Evolutionary conservation across 2,329 filamentous ascomycete species (phyloP), one percentile per base, ranked within the genome.

Genomic region (Allantophomopsis lycopodina): DNA sequence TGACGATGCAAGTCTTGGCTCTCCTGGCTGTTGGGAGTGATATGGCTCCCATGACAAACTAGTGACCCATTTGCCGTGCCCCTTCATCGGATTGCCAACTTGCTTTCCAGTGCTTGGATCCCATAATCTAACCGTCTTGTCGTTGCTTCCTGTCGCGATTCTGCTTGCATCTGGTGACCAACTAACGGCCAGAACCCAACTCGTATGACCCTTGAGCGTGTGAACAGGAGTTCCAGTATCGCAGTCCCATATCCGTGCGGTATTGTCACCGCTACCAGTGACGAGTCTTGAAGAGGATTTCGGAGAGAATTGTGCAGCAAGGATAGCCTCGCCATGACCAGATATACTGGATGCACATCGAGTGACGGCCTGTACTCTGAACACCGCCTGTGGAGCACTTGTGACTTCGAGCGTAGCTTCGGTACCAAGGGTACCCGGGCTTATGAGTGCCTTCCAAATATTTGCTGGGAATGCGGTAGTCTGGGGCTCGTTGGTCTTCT

Each of bases 21-120:
- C 76, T n/a, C 76, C 82, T 14, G 70, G 63, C 42, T 73, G 61
- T 67, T 89, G 87, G 15, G 83, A 63, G 56, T 96, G 89, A 59
- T 87, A 94, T 8, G 91, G 91, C 56, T 96, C 85, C 91, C 91
- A 98, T 0, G 82, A 76, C 36, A 95, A 66, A 53, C 76, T 86
- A 15, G 83, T 89, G 41, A 95, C 80, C 76, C 84, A 94, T 60
- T 94, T 93, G 0, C 75, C 73, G 56, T 96, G 91, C 0, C 89
- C 91, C 53, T 82, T 88, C 50, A 95, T 65, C 12, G 63, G 55
- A 2, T 72, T 70, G 4, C 84, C 83, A 6, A 83, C 59, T 13
- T 79, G 63, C 51, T 83, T 79, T 11, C 91, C 91, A 3, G 81
- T 87, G 45, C 76, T 76, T 0, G 88, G 77, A 53, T 94, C 79